Evolutionary conservation across 768 basidiomycete genomes (phyloP), one percentile per base, ranked within the genome.

Genomic region (Dioszegia aurantiaca): DNA sequence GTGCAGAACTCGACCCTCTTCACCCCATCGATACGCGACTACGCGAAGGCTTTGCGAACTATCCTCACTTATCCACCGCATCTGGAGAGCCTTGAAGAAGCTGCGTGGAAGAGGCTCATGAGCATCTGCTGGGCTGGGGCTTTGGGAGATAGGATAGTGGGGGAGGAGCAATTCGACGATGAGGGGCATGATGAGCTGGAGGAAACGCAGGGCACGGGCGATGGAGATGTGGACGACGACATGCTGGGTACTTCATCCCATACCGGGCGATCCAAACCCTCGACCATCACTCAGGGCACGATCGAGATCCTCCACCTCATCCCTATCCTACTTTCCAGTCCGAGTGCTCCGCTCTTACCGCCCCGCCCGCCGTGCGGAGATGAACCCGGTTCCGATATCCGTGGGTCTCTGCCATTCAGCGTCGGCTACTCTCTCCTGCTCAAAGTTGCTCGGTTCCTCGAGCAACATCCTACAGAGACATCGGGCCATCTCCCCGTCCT

Each of bases 401-500:
- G 3, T 27, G 19, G 11, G 12, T 21, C 12, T 53, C 49, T 11
- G 17, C 24, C 17, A 47, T 36, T 8, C 56, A 59, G 56, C 36
- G 19, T 65, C 11, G 75, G 70, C 8, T 49, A 60, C 8, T 48
- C 62, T 3, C 80, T 95, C 47, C 81, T 97, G 19, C 67, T 74
- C 56, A 82, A 84, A 37, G 80, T 87, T 54, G 72, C 78, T 16
- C 80, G 80, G 12, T 89, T 93, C 70, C 80, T 97, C 39, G 78
- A 80, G 16, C 71, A 79, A 36, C 89, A 88, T 70, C 82, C 85
- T 1, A 64, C 79, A 9, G 90, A 95, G 65, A 87, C 88, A 1
- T 87, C 87, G 2, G 81, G 91, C 14, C 85, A 92, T 64, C 82
- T 85, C 16, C 83, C 90, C 64, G 87, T 87, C 45, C 80, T 98